phyloP scores from a whole-genome alignment of 2,329 filamentous ascomycete species.

The Biscogniauxia marginata region DNA sequence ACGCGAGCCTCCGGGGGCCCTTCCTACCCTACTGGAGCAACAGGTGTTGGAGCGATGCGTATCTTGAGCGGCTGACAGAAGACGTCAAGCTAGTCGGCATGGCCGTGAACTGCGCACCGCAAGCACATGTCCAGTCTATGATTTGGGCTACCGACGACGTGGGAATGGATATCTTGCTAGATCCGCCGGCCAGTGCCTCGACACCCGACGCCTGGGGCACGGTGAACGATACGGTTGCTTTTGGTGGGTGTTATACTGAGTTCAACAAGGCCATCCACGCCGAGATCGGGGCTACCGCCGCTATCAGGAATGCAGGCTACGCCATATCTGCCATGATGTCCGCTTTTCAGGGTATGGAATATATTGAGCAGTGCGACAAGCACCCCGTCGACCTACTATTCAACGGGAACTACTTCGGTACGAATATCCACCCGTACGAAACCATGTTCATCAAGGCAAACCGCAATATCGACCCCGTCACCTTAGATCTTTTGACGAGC shows the following conservation, averaged over 20 bases:
- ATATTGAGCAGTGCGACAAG: conserved; percentile 23
- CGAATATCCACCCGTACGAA: conserved; percentile 38
- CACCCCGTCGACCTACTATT: conserved; percentile 27
- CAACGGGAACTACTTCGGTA: conserved; percentile 33
- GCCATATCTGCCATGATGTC: conserved; percentile 35
- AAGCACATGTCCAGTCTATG: conserved; percentile 38
- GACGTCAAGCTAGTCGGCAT: conserved; percentile 37
- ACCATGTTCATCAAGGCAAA: conserved; percentile 38
- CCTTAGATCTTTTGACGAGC: conserved; percentile 30
- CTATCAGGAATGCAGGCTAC: conserved; percentile 32
- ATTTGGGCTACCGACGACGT: conserved; percentile 38
- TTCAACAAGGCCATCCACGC: conserved; percentile 29
- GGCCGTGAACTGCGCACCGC: conserved; percentile 35
- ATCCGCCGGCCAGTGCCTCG: conserved; percentile 24
- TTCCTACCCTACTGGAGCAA: conserved; percentile 36
- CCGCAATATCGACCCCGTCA: conserved; percentile 27
- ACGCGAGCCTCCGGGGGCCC: conserved; percentile 36
- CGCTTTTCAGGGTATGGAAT: conserved; percentile 25
- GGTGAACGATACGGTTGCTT: conserved; percentile 25
- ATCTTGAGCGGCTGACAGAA: conserved; percentile 31
- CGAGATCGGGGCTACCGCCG: conserved; percentile 32
- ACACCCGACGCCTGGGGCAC: conserved; percentile 25
- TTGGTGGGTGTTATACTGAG: conserved; percentile 31
- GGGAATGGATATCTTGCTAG: conserved; percentile 37
- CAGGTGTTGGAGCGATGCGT: conserved; percentile 38